Evolutionary conservation across 2,329 filamentous ascomycete genomes (phyloP).

Genomic region (Talaromyces sp.): DNA sequence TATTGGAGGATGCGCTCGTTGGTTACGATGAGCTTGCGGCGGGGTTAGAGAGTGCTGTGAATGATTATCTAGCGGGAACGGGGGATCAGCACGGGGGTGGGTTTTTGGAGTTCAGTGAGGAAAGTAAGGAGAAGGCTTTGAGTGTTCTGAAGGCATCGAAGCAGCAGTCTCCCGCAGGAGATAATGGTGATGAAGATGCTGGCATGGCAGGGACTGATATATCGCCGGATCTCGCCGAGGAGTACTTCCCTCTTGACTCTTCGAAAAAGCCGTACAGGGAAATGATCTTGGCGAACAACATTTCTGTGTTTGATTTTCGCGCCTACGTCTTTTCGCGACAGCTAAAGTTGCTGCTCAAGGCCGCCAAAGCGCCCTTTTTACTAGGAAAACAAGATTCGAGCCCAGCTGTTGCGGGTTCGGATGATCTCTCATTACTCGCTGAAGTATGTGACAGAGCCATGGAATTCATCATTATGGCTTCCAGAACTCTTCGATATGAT

Average conservation of each 20-base stretch:
- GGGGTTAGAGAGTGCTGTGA: conserved; percentile 76
- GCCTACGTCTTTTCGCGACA: conserved; percentile 92
- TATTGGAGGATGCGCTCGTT: conserved; percentile 91
- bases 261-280: conserved; percentile 80
- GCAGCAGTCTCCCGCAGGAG: conserved; percentile 3
- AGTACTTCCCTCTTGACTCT: conserved; percentile 45
- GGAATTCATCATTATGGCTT: conserved; percentile 77
- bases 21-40: conserved; percentile 92
- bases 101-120: conserved; percentile 69
- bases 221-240: conserved; percentile 28
- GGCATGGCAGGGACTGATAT: conserved; percentile 31
- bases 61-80: conserved; percentile 63
- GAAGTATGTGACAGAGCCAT: conserved; percentile 80
- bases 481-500: conserved; percentile 75
- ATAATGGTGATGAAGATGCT: conserved; percentile 25
- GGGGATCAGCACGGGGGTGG: conserved; percentile 66
- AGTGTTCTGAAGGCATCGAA: conserved; percentile 45
- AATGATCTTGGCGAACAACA: conserved; percentile 88
- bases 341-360: conserved; percentile 71
- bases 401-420: conserved; percentile 52
- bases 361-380: conserved; percentile 61
- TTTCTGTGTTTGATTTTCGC: conserved; percentile 92
- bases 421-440: conserved; percentile 75
- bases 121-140: conserved; percentile 61
- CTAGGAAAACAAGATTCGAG: conserved; percentile 27